A percentile compares a stretch with the other conserved stretches of the same genome.
Evolutionary conservation across 2,329 filamentous ascomycete genomes (phyloP).

Genomic region (Emericellopsis atlantica): DNA sequence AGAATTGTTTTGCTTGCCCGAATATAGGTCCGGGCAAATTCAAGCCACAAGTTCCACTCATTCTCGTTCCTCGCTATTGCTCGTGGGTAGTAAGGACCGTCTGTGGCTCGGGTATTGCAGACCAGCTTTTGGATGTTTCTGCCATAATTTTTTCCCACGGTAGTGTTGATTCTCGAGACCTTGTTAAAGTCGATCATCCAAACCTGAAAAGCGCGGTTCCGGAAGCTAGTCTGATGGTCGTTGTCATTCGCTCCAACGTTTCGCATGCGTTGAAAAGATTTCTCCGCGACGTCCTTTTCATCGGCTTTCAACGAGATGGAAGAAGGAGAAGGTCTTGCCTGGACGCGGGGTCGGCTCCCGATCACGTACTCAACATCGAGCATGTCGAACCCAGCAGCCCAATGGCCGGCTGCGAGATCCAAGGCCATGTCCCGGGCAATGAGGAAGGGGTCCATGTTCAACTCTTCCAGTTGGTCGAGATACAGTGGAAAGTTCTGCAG

Average conservation of each 20-base stretch:
- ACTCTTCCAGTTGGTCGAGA: conserved; percentile 1
- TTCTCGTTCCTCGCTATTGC: neutral
- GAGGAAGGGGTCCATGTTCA: conserved; percentile 1
- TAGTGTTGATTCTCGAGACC: neutral
- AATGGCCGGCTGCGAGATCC: conserved; percentile 1
- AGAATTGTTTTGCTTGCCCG: neutral
- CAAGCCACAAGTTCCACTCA: conserved; percentile 2
- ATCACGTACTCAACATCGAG: neutral
- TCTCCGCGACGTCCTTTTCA: too few relatives aligned
- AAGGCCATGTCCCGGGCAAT: conserved; percentile 3
- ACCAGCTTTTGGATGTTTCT: conserved; percentile 1
- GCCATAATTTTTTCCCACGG: neutral
- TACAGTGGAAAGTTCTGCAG: conserved; percentile 3
- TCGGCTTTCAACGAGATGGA: too few relatives aligned
- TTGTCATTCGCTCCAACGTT: neutral
- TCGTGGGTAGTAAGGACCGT: conserved; percentile 3
- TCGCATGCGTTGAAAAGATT: neutral
- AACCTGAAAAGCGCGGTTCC: conserved; percentile 1
- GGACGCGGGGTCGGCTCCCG: neutral
- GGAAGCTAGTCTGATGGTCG: neutral
- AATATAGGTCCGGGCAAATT: conserved; percentile 3
- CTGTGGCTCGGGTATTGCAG: neutral
- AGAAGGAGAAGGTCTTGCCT: too few relatives aligned
- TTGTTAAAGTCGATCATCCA: conserved; percentile 4
- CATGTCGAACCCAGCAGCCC: conserved; percentile 1